Base-by-base conservation (phyloP, 2,329 filamentous ascomycete genomes). In the Boeremia lycopersici region DNA sequence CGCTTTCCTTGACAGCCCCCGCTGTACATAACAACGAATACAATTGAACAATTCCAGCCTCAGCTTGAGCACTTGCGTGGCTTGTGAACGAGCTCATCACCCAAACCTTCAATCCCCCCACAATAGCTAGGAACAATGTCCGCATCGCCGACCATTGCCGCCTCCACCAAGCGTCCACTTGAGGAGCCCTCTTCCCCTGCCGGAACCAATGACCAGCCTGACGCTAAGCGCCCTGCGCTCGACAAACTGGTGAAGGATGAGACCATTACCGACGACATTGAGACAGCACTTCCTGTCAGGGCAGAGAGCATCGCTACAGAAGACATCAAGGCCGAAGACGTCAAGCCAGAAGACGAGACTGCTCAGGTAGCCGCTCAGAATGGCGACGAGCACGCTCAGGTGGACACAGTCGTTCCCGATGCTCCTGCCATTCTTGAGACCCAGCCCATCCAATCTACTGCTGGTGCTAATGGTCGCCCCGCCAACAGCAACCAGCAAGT, bases 101-200 rank as follows among this genome's bases (percentile, higher is more conserved):
- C 56, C 52, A 56, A 53, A 55, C 15, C 61, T 41, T 29, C 61
- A 65, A 62, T 53, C 60, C 61, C 67, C 61, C 41, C 42, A 23
- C 67, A 68, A 57, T 49, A 66, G 45, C 42, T 56, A 71, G 63
- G 62, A 71, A 71, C 25, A 47, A 80, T 80, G 78, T 78, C 77
- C 65, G 75, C 77, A 34, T 78, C 77, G 56, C 77, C 79, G 29
- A 78, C 77, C 49, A 76, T 78, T 43, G 76, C 79, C 56, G 77
- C 78, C 59, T 89, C 87, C 55, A 86, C 90, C 72, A 99, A 99
- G 85, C 92, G 95, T 72, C 95, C 95, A 58, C 86, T 99, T 63
- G 95, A 99, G 82, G 95, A 98, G 74, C 90, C 93, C 10, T 98
- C 95, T 15, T 99, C 95, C 9, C 95, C 95, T 31, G 96, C 92